Base-by-base conservation (phyloP, 1,139 yeast genomes). In the Kodamaea suecica region DNA sequence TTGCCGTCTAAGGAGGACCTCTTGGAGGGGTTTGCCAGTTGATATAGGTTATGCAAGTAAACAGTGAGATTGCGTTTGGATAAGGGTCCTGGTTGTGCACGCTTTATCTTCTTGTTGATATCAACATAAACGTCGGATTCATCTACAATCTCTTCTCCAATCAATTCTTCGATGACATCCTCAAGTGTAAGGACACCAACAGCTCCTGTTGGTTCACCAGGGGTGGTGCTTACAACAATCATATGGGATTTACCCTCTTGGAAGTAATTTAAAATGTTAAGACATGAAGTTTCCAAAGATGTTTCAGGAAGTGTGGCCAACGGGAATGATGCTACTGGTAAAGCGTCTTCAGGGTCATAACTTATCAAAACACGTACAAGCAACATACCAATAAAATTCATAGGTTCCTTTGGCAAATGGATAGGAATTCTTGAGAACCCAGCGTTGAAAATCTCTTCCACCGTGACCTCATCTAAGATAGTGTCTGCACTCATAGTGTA, bases 181-280 rank as follows among this genome's bases (percentile, higher is more conserved):
- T 92, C 98, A 42, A 92, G 69, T 1, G 98, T 92, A 33, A 92
- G 67, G 5, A 92, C 95, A 43, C 98, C 98, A 25, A 84, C 57
- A 0, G 96, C 95, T 16, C 97, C 97, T 23, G 71, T 62, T 3
- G 94, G 80, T 44, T 78, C 88, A 34, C 98, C 98, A 0, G 97
- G 97, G 33, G 71, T 68, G 42, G 80, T 83, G 47, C 94, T 80
- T 9, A 92, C 96, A 28, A 90, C 82, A 49, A 94, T 92, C 98
- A 92, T 92, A 59, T 92, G 98, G 2, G 95, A 83, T 59, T 88
- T 90, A 42, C 98, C 98, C 59, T 90, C 97, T 62, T 92, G 98
- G 71, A 92, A 92, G 60, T 90, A 92, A 59, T 92, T 92, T 52
- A 92, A 72, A 45, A 92, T 90, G 59, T 92, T 90, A 54, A 92